These are phyloP conservation scores for Penicillium polonicum DNA, from an alignment of 2,329 filamentous ascomycete species.

Conservation along the genomic window DNA sequence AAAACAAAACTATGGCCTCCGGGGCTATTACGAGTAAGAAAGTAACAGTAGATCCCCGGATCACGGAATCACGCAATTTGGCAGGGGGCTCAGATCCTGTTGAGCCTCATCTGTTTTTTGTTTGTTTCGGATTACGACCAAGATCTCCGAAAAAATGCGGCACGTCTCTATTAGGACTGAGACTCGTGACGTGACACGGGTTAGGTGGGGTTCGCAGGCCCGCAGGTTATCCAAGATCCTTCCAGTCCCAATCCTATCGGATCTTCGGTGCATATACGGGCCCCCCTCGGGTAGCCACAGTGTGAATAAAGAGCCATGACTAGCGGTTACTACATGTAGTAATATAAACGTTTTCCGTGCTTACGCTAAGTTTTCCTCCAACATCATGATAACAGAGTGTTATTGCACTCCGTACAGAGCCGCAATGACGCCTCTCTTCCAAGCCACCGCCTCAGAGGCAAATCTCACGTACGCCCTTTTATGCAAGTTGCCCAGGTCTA, in stretches of 20 bases:
- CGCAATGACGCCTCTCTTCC: background rate
- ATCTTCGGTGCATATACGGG: background rate
- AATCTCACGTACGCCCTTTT: background rate
- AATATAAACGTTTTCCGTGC: too few relatives aligned
- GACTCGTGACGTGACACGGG: background rate
- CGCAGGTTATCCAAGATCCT: background rate
- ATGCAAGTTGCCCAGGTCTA: background rate
- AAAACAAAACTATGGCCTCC: background rate
- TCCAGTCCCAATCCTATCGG: background rate
- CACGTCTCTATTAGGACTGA: background rate
- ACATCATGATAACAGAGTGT: background rate
- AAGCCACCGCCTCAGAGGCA: constrained; percentile 2
- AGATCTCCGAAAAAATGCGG: background rate
- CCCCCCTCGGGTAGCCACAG: background rate
- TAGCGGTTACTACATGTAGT: too few relatives aligned
- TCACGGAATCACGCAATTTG: background rate
- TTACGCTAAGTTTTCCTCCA: too few relatives aligned
- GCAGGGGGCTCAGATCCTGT: background rate
- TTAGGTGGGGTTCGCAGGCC: background rate
- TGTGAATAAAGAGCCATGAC: background rate
- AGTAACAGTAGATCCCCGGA: background rate
- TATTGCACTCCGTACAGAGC: background rate
- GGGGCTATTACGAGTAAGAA: background rate
- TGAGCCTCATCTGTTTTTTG: background rate
- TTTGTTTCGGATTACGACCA: background rate